Percentiles rank a stretch among this genome's conserved stretches.
Evolutionary conservation across 768 basidiomycete genomes (phyloP).

Genomic region (Rhodosporidiobolus odoratus): DNA sequence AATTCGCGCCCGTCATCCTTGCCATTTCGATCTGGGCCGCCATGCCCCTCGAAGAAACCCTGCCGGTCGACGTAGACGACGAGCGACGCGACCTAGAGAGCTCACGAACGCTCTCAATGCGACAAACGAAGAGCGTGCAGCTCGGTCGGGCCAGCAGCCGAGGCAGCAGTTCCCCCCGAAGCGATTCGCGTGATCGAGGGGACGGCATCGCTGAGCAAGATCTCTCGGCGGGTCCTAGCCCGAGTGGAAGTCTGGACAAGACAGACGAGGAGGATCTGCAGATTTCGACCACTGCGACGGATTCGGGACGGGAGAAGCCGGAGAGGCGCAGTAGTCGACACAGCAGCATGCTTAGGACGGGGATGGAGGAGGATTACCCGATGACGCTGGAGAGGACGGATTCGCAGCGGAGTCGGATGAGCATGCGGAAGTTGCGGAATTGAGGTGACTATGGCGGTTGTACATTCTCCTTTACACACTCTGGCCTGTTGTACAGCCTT

Average conservation of each 20-base stretch:
- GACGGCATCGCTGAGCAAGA: conserved; percentile 4
- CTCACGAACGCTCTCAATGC: background rate
- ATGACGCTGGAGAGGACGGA: background rate
- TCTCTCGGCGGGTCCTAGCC: background rate
- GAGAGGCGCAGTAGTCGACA: background rate
- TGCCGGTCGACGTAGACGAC: conserved; percentile 27
- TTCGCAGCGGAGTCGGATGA: background rate
- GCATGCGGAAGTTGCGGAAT: background rate
- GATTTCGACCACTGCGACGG: background rate
- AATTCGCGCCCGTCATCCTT: conserved; percentile 33
- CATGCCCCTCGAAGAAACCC: conserved; percentile 5
- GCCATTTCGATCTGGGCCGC: conserved; percentile 16
- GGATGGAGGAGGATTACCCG: background rate
- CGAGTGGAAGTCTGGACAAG: background rate
- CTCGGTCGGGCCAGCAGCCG: background rate
- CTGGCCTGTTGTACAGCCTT: no score
- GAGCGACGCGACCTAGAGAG: background rate
- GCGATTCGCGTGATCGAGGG: background rate
- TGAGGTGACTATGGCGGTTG: background rate
- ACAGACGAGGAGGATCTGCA: background rate
- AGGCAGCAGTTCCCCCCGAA: background rate
- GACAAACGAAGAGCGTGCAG: background rate
- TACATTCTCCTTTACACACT: background rate
- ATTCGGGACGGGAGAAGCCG: background rate
- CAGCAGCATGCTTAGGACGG: conserved; percentile 2